These are phyloP conservation scores for Cystofilobasidium macerans DNA, from an alignment of 768 basidiomycete species.

Conservation along the genomic window DNA sequence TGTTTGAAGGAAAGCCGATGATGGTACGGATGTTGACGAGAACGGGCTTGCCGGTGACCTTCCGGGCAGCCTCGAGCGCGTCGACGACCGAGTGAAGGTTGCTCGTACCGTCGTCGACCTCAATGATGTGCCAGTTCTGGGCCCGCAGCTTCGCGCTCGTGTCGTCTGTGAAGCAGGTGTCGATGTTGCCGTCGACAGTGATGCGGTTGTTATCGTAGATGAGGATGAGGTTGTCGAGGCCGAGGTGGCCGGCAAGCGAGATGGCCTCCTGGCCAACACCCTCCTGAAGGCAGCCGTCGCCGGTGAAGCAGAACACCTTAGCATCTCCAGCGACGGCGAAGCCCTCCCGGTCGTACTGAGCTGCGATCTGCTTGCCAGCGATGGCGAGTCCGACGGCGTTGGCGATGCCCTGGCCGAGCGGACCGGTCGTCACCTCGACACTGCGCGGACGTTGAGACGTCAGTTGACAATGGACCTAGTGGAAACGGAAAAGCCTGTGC, in stretches of 20 bases:
- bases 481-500: background rate
- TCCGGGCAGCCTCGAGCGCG: slow-evolving; percentile 33
- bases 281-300: slow-evolving; percentile 38
- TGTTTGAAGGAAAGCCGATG: slow-evolving; percentile 35
- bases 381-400: slow-evolving; percentile 37
- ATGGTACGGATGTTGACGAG: slow-evolving; percentile 36
- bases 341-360: slow-evolving; percentile 34
- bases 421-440: slow-evolving; percentile 36
- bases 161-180: slow-evolving; percentile 37
- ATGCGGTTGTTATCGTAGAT: slow-evolving; percentile 37
- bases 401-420: slow-evolving; percentile 37
- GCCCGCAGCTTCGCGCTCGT: slow-evolving; percentile 36
- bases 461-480: background rate
- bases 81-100: slow-evolving; percentile 33
- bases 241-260: slow-evolving; percentile 36
- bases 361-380: slow-evolving; percentile 34
- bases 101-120: slow-evolving; percentile 35
- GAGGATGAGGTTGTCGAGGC: slow-evolving; percentile 36
- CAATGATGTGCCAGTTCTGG: slow-evolving; percentile 34
- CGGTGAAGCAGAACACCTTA: slow-evolving; percentile 37
- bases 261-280: slow-evolving; percentile 38
- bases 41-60: slow-evolving; percentile 34
- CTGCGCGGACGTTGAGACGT: slow-evolving; percentile 27
- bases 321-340: slow-evolving; percentile 29
- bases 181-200: slow-evolving; percentile 36